Base-by-base conservation (phyloP, 2,329 filamentous ascomycete species). In the Claviceps sp. region DNA sequence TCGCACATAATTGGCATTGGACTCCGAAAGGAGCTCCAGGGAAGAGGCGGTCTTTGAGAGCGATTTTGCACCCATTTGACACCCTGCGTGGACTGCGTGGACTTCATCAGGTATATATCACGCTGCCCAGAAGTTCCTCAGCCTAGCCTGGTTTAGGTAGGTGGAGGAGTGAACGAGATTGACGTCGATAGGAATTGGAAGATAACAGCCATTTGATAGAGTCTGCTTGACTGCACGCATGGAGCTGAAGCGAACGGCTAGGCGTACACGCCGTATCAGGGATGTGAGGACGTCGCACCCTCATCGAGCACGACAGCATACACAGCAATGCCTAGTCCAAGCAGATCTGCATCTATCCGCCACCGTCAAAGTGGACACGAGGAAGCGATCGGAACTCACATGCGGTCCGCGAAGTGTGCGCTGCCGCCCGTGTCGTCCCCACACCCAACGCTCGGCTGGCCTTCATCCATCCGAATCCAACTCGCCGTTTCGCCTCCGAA, bases 101-200 rank as follows among this genome's bases (percentile, higher is more conserved):
- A 14, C 3, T 16, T 14, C 17, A 14, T 14, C 13, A 5, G 17
- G 19, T 11, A 30, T 30, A 11, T 10, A 2, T n/a, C 2, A 24
- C 26, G 22, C 46, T 43, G n/a, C 14, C 13, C 19, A 52, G 47
- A 56, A 56, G 52, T 54, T 54, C 48, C 50, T 38, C 26, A 19
- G n/a, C 34, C 50, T 50, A 51, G 30, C 8, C 54, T 50, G 47
- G 37, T 51, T 54, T 56, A 53, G 56, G 56, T 50, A 56, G 55
- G 55, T 57, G 41, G 22, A 22, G 45, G 37, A n/a, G 4, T 34
- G 37, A 51, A 26, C 48, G 26, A n/a, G 17, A 11, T 49, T 47
- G 10, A 30, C 30, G 30, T 30, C 30, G 8, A 11, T 30, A 11
- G 10, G 22, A 26, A 3, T 11, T 30, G 44, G 8, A 8, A 46